phyloP scores from a whole-genome alignment of 2,329 filamentous ascomycete species.

The Gaeumannomyces tritici region DNA sequence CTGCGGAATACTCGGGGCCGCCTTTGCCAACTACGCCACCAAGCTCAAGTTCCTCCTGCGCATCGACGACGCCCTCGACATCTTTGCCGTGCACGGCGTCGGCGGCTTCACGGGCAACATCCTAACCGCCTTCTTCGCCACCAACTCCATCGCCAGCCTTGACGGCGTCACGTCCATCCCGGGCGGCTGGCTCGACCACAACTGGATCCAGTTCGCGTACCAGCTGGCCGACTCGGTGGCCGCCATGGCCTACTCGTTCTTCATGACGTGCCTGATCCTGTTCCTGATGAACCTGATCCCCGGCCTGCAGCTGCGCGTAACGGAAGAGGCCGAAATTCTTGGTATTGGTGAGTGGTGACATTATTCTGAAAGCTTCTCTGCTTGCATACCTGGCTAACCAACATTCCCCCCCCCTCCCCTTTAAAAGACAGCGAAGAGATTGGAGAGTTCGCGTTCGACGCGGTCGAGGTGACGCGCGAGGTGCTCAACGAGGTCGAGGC shows the following conservation, averaged over 20 bases:
- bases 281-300: conserved; percentile 73
- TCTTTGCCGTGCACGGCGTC: conserved; percentile 74
- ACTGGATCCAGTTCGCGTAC: conserved; percentile 78
- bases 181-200: conserved; percentile 74
- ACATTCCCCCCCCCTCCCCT: too few relatives aligned
- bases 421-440: conserved; percentile 43
- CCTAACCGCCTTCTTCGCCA: conserved; percentile 72
- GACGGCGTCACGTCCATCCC: conserved; percentile 58
- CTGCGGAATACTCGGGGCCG: conserved; percentile 67
- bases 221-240: conserved; percentile 74
- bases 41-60: conserved; percentile 79
- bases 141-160: conserved; percentile 73
- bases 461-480: conserved; percentile 69
- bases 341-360: conserved; percentile 46
- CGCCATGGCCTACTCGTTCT: conserved; percentile 70
- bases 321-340: conserved; percentile 69
- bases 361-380: too few relatives aligned
- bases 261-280: conserved; percentile 67
- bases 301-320: conserved; percentile 62
- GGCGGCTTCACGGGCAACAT: conserved; percentile 74
- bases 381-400: too few relatives aligned
- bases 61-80: conserved; percentile 80
- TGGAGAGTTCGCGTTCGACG: conserved; percentile 93
- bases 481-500: conserved; percentile 26
- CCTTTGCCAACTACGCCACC: conserved; percentile 79